phyloP scores from a whole-genome alignment of 495 filamentous ascomycete species.

The Tuber borchii region DNA sequence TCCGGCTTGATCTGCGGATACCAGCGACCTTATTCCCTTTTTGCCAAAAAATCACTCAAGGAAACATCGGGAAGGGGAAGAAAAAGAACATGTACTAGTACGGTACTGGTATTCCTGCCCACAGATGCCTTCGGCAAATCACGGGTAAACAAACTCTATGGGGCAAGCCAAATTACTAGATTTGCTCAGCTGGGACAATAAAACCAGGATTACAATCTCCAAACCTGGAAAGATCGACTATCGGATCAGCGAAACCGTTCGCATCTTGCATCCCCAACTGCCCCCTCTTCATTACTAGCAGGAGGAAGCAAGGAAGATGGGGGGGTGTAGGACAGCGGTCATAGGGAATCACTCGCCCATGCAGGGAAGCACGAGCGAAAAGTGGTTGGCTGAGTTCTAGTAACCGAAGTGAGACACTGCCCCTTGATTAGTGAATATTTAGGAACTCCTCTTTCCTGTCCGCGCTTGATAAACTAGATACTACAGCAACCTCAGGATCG shows the following conservation, averaged over 20 bases:
- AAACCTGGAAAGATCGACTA: background rate
- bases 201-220: background rate
- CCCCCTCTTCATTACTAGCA: background rate
- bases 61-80: background rate
- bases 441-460: background rate
- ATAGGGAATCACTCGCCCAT: background rate
- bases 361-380: background rate
- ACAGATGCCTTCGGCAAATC: background rate
- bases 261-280: background rate
- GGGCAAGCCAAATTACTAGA: background rate
- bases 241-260: background rate
- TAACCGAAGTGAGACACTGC: background rate
- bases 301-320: background rate
- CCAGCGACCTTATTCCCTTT: background rate
- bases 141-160: background rate
- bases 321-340: background rate
- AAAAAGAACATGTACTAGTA: background rate
- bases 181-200: background rate
- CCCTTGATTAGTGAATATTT: background rate
- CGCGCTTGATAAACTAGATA: background rate
- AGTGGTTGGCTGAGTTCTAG: background rate
- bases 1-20: background rate
- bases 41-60: background rate
- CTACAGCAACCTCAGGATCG: background rate
- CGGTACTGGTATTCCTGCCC: too few relatives aligned